Evolutionary conservation across 371 early-diverging fungal species (phyloP).

Genomic region (Lichtheimia hyalospora): DNA sequence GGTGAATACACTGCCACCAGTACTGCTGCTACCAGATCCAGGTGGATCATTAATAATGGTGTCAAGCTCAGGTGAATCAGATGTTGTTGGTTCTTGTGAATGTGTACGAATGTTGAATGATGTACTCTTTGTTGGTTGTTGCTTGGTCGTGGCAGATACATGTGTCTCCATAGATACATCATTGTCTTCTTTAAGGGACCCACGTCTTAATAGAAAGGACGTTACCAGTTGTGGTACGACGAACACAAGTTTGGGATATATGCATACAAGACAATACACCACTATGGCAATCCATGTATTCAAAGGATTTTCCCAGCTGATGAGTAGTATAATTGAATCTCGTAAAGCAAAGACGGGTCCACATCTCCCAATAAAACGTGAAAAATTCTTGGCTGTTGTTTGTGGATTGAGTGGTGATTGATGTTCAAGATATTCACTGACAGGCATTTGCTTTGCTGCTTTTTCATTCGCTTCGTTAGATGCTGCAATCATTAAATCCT

Average conservation of each 20-base stretch:
- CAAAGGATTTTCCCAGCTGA: slow-evolving; percentile 40
- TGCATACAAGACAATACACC: slow-evolving; percentile 27
- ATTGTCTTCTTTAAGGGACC: too few relatives aligned
- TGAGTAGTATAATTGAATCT: slow-evolving; percentile 29
- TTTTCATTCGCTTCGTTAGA: slow-evolving; percentile 24
- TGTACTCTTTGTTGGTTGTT: background rate
- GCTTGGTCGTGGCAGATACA: background rate
- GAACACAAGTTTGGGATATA: background rate
- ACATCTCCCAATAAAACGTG: slow-evolving; percentile 40
- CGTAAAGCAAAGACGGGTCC: slow-evolving; percentile 36
- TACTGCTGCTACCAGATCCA: too few relatives aligned
- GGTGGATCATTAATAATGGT: background rate
- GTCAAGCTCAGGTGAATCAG: background rate
- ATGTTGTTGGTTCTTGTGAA: background rate
- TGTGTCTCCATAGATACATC: background rate
- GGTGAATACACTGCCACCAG: background rate
- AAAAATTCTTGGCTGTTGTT: slow-evolving; percentile 37
- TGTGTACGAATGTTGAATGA: background rate
- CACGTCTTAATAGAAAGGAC: background rate
- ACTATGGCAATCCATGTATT: slow-evolving; percentile 35
- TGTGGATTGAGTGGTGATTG: slow-evolving; percentile 38
- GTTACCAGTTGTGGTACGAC: background rate
- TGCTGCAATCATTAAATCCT: slow-evolving; percentile 22
- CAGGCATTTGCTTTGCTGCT: slow-evolving; percentile 3
- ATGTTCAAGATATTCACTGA: slow-evolving; percentile 27